Evolutionary conservation across 2,329 filamentous ascomycete genomes (phyloP).

Genomic region (Lecanicillium sp.): DNA sequence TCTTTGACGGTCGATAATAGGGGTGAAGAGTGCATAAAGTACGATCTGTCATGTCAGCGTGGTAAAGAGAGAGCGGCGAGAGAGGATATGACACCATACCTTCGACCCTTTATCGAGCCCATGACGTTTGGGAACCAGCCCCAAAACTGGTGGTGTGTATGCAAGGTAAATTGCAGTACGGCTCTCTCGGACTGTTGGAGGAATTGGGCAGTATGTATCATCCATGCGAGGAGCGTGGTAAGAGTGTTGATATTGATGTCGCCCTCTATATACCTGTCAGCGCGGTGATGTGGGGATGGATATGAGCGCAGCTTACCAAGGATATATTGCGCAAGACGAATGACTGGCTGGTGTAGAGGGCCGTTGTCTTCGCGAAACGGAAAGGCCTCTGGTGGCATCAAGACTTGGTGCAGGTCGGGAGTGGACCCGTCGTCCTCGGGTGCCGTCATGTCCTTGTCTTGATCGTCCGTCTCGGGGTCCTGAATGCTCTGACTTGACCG

Average conservation of each 20-base stretch:
- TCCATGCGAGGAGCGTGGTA: slow-evolving; percentile 36
- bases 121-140: not conserved
- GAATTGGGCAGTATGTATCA: slow-evolving; percentile 35
- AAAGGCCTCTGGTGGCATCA: slow-evolving; percentile 27
- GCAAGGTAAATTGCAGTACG: not conserved
- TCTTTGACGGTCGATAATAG: not conserved
- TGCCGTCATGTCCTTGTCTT: not conserved
- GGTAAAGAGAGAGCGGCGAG: too few species aligned
- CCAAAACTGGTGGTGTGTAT: slow-evolving; percentile 8
- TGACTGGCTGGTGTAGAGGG: slow-evolving; percentile 26
- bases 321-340: slow-evolving; percentile 32
- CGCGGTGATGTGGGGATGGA: too few species aligned
- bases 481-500: too few species aligned
- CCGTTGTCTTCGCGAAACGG: slow-evolving; percentile 36
- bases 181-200: slow-evolving; percentile 33
- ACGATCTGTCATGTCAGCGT: not conserved
- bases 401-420: slow-evolving; percentile 1
- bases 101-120: not conserved
- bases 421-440: not conserved
- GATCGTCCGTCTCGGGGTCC: not conserved
- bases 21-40: not conserved
- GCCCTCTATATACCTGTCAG: not conserved
- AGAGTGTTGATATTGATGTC: not conserved
- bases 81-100: not conserved
- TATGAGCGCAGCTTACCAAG: too few species aligned